Evolutionary conservation across 495 filamentous ascomycete genomes (phyloP).

Genomic region (Friedmanniomyces endolithicus): DNA sequence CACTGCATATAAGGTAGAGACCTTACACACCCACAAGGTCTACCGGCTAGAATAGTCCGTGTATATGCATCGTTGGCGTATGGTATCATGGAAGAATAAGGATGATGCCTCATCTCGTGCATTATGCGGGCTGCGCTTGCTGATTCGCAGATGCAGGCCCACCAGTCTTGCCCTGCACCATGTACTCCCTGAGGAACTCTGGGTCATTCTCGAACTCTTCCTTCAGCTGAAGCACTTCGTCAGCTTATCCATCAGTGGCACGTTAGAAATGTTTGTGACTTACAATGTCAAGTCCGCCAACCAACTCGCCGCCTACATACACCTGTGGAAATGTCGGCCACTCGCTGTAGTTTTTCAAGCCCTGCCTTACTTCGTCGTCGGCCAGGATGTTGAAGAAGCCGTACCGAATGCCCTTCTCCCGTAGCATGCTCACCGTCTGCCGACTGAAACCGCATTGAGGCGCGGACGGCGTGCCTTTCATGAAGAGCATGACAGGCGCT

Average conservation of each 20-base stretch:
- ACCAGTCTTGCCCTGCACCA: constrained; percentile 27
- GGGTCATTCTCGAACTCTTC: constrained; percentile 52
- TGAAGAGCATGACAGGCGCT: constrained; percentile 94
- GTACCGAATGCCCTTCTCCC: constrained; percentile 83
- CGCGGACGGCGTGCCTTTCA: constrained; percentile 78
- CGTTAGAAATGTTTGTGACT: constrained; percentile 30
- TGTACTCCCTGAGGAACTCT: constrained; percentile 63
- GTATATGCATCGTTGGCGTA: not conserved
- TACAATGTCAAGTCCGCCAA: constrained; percentile 95
- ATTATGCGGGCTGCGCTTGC: constrained; percentile 5
- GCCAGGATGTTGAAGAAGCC: constrained; percentile 98
- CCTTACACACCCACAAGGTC: too few species aligned
- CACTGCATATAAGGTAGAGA: too few species aligned
- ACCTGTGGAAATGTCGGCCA: constrained; percentile 96
- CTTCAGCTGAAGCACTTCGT: constrained; percentile 36
- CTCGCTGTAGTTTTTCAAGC: constrained; percentile 85
- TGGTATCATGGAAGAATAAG: not conserved
- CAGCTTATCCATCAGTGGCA: not conserved
- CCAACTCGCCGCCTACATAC: constrained; percentile 67
- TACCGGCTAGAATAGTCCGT: not conserved
- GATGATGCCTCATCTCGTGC: not conserved
- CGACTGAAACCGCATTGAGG: constrained; percentile 94
- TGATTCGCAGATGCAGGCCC: constrained; percentile 2
- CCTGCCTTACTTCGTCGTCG: constrained; percentile 93
- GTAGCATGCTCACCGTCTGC: constrained; percentile 70